phyloP scores from a whole-genome alignment of 1,284 basidiomycete species.

The Schizophyllum commune region DNA sequence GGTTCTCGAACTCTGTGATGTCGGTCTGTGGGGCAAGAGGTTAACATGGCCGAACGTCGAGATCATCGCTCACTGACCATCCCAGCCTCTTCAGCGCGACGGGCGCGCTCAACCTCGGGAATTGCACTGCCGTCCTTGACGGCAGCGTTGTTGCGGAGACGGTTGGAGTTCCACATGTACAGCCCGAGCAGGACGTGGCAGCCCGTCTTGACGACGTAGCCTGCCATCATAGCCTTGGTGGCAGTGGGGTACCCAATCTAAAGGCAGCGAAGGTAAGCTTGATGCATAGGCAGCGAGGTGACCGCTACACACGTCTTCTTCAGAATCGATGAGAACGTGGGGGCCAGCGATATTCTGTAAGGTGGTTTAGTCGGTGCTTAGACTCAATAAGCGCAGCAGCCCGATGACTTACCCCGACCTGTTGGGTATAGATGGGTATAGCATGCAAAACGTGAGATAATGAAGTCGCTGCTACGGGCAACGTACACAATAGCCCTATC shows the following conservation, averaged over 20 bases:
- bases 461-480: no score
- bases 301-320: background rate
- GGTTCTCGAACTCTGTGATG: constrained; percentile 12
- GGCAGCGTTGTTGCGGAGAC: constrained; percentile 6
- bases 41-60: background rate
- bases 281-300: background rate
- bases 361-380: background rate
- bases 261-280: background rate
- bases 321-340: constrained; percentile 12
- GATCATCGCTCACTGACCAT: constrained; percentile 7
- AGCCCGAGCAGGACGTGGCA: constrained; percentile 11
- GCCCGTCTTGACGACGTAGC: constrained; percentile 11
- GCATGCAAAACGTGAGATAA: no score
- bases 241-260: constrained; percentile 12
- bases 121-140: constrained; percentile 1
- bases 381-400: background rate
- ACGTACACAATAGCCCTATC: constrained; percentile 2
- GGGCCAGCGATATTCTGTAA: constrained; percentile 14
- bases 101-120: constrained; percentile 6
- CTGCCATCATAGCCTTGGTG: constrained; percentile 14
- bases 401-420: constrained; percentile 7
- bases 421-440: background rate
- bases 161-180: constrained; percentile 14
- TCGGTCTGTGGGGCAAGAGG: constrained; percentile 4
- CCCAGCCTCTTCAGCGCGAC: constrained; percentile 9